Base-by-base conservation (phyloP, 2,329 filamentous ascomycete genomes). In the Spiromastix sp. region DNA sequence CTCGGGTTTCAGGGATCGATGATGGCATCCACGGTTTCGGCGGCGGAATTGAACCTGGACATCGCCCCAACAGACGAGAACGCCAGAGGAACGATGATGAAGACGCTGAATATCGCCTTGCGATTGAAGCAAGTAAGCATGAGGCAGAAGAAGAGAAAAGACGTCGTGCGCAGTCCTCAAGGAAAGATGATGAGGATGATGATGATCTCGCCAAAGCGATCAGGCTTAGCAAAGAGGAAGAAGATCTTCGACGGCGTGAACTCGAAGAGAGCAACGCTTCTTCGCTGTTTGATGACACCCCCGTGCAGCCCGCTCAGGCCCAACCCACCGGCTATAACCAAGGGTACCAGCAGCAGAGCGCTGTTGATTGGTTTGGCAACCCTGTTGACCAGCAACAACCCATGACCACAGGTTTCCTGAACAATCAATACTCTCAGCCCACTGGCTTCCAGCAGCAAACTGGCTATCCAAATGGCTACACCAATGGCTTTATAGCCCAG, bases 361-460 rank as follows among this genome's bases (percentile, higher is more conserved):
- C 85, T 9, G 91, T 98, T 12, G 91, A 98, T 61, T 96, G 93
- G 77, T 91, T 93, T 50, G 91, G 89, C 40, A 98, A 98, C 59
- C 85, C 87, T 9, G 81, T 96, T 51, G 84, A 89, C 39, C 79
- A 77, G 50, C 80, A 84, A 56, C 71, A 71, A 45, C 66, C 80
- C 47, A 79, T 87, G 57, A 72, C 68, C 36, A 81, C 77, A 10
- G 77, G 77, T 4, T 81, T 70, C 50, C 59, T 80, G 44, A 79
- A 79, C 59, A 78, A 75, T 48, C 73, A 77, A 41, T 81, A 81
- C 51, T 71, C 75, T 29, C 86, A 94, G 57, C 81, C 77, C 3
- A 93, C 85, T 1, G 85, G 85, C n/a, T 82, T 64, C 42, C 59
- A 62, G 43, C 74, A 79, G 54, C 67, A 69, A 45, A 79, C 77